phyloP scores from a whole-genome alignment of 768 basidiomycete species.

The Tulasnella sp. region DNA sequence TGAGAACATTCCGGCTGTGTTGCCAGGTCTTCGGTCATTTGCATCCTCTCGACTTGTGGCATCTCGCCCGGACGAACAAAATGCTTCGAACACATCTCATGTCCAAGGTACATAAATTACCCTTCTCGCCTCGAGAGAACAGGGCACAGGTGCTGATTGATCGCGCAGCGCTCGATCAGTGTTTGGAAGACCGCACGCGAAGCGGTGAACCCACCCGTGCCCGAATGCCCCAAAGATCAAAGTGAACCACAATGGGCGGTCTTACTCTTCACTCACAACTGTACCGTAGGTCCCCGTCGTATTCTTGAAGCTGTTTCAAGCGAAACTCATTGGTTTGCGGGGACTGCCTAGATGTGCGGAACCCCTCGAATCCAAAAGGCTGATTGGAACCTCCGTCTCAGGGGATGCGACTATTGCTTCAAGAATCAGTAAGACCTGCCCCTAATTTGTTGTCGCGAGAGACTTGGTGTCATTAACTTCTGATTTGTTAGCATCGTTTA shows the following conservation, averaged over 20 bases:
- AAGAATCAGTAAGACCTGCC: background rate
- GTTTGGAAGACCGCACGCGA: background rate
- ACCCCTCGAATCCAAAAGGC: background rate
- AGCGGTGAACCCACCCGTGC: background rate
- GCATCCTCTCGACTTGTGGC: background rate
- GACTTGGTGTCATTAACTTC: background rate
- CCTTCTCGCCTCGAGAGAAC: no score
- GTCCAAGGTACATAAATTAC: background rate
- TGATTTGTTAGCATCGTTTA: background rate
- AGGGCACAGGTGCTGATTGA: no score
- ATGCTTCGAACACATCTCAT: background rate
- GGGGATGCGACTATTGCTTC: background rate
- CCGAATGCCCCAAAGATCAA: background rate
- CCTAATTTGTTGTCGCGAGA: no score
- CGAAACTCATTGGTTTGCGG: background rate
- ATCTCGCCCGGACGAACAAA: background rate
- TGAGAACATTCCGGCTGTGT: background rate
- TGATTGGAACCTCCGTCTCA: background rate
- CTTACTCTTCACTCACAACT: background rate
- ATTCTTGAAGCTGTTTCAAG: background rate
- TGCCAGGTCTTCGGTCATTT: background rate
- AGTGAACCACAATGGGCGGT: slow-evolving; percentile 5
- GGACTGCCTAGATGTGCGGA: background rate
- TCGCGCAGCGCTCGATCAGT: background rate
- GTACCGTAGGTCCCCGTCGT: background rate